Evolutionary conservation across 2,329 filamentous ascomycete species (phyloP).

Genomic region (Talaromyces amestolkiae): DNA sequence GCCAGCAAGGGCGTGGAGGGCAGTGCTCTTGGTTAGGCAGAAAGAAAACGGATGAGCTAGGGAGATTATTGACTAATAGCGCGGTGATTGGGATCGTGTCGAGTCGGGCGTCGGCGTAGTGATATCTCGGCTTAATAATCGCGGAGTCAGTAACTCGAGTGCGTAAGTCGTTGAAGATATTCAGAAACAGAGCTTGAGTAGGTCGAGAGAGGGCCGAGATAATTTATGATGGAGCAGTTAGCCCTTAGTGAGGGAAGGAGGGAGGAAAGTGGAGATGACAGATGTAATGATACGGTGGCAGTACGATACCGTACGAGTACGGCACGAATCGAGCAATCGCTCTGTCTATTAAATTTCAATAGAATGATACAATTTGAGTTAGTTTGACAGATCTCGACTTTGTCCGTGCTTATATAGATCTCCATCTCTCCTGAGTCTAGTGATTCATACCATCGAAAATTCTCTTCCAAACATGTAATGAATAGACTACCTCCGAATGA

Average conservation of each 20-base stretch:
- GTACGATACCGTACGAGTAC: constrained; percentile 2
- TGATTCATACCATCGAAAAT: neutral
- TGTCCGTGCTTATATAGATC: neutral
- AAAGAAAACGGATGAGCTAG: constrained; percentile 10
- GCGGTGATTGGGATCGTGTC: neutral
- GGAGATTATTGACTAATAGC: neutral
- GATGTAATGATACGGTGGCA: constrained; percentile 1
- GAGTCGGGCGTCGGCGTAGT: neutral
- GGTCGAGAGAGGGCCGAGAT: neutral
- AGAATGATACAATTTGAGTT: neutral
- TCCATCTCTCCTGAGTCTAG: neutral
- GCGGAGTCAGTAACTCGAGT: neutral
- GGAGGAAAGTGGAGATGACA: neutral
- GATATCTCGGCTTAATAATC: neutral
- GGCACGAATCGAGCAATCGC: constrained; percentile 1
- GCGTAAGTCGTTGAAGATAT: neutral
- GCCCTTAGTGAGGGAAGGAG: neutral
- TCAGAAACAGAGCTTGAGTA: neutral
- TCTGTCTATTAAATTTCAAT: neutral
- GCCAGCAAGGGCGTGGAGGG: neutral
- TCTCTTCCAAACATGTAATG: neutral
- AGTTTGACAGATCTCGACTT: neutral
- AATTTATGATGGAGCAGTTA: neutral
- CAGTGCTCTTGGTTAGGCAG: neutral
- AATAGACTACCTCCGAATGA: neutral